Evolutionary conservation across 1,139 yeast genomes (phyloP).

Genomic region (Pichia sp.): DNA sequence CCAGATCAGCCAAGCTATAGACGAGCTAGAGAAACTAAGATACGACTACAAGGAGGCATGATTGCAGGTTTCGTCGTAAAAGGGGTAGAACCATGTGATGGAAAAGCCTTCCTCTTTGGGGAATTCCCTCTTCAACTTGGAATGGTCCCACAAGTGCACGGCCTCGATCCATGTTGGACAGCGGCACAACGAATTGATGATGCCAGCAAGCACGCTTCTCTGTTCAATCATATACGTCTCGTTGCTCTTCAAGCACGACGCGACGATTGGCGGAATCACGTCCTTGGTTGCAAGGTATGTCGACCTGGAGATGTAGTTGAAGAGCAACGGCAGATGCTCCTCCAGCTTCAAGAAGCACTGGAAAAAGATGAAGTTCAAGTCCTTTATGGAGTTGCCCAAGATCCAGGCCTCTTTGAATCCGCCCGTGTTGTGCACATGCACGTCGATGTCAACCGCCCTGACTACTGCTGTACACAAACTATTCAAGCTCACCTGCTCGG

Average conservation of each 20-base stretch:
- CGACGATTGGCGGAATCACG: conserved; percentile 16
- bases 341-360: conserved; percentile 14
- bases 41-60: conserved; percentile 30
- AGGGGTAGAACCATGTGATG: conserved; percentile 12
- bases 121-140: conserved; percentile 6
- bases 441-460: neutral
- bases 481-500: conserved; percentile 11
- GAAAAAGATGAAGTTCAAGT: conserved; percentile 19
- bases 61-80: neutral
- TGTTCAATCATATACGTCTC: conserved; percentile 20
- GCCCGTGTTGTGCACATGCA: neutral
- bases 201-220: conserved; percentile 25
- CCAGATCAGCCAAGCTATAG: conserved; percentile 18
- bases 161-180: conserved; percentile 11
- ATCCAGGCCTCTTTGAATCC: neutral
- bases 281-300: conserved; percentile 13
- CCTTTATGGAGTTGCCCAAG: conserved; percentile 4
- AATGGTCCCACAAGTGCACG: conserved; percentile 5
- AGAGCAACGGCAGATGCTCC: conserved; percentile 23
- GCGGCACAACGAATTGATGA: conserved; percentile 21
- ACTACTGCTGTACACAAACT: conserved; percentile 6
- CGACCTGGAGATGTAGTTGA: conserved; percentile 24
- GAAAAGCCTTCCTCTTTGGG: neutral
- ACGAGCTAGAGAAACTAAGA: conserved; percentile 20
- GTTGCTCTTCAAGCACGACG: conserved; percentile 20